Base-by-base conservation (phyloP, 164 flowering plant species). In the Aristolochia californica region DNA sequence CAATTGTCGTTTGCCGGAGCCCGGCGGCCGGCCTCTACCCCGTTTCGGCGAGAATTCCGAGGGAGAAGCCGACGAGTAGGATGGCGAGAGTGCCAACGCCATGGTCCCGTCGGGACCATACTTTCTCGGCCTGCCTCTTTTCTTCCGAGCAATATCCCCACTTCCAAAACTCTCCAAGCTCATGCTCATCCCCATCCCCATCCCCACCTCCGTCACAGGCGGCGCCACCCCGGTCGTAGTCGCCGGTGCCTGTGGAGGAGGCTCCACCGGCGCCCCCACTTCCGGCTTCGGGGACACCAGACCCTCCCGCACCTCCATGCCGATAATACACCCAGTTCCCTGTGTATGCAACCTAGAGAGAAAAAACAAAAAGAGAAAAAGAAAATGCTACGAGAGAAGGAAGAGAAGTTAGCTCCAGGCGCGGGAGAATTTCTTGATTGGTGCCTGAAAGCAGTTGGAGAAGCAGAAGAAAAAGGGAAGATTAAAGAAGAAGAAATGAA, bases 71-170 rank as follows among this genome's bases (percentile, higher is more conserved):
- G 67, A 48, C 4, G 72, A 52, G 38, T 64, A 74, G 0, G 65
- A 64, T 12, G 80, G 74, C 4, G 83, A 70, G 2, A 74, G 23
- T 5, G 74, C 26, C 34, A 55, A 15, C 1, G 66, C 54, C 62
- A 82, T 57, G 72, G 75, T 74, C 15, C 84, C 90, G 20, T 83
- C 90, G 0, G 84, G 65, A n/a, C 78, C 87, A 55, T 85, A 90
- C 67, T 85, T 90, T 59, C 95, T 79, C 0, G 97, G 97, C 67
- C 97, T 78, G 56, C 94, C 97, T 64, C 91, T 76, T 58, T 75
- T 84, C 78, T 83, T 84, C 71, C 71, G 81, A 5, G 45, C 70
- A 43, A 64, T 24, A 49, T 53, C 70, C 16, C 55, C 55, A 28
- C 54, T 62, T 14, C 62, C 66, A 66, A n/a, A 52, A 49, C 58